Percentiles rank a stretch among this genome's conserved stretches.
Conservation (phyloP, 108 stramenopile species). For the Mediolabrus comicus region DNA sequence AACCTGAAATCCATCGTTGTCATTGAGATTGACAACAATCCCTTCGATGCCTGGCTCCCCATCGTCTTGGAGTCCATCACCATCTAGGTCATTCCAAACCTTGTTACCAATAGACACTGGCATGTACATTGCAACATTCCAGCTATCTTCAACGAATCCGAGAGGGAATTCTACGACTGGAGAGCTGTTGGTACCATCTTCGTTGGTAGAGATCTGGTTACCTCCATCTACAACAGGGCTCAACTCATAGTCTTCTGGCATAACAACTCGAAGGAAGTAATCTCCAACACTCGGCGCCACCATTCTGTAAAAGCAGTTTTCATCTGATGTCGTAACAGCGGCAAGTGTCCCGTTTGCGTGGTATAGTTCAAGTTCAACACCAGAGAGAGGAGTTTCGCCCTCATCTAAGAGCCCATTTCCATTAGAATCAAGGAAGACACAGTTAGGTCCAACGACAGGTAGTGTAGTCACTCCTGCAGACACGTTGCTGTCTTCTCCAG, state of each 20-base stretch:
- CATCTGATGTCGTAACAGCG: conserved; percentile 16
- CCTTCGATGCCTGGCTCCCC: conserved; percentile 30
- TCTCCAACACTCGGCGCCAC: conserved; percentile 3
- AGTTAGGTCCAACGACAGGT: conserved; percentile 25
- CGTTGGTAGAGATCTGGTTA: conserved; percentile 12
- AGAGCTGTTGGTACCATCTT: conserved; percentile 5
- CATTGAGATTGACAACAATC: conserved; percentile 23
- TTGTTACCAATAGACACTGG: conserved; percentile 24
- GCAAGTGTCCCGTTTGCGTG: background rate
- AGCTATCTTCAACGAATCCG: conserved; percentile 6
- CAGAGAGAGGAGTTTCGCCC: conserved; percentile 19
- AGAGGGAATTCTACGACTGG: background rate
- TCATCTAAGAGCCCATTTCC: conserved; percentile 33
- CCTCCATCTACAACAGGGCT: conserved; percentile 32
- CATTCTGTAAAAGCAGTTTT: conserved; percentile 20
- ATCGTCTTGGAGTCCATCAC: conserved; percentile 19
- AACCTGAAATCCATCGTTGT: conserved; percentile 14
- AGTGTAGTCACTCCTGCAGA: conserved; percentile 12
- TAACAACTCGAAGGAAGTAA: conserved; percentile 22
- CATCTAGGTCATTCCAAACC: conserved; percentile 31
- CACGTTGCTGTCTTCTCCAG: conserved; percentile 18
- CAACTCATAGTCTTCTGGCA: conserved; percentile 17
- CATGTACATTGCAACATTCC: conserved; percentile 14
- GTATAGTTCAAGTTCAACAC: conserved; percentile 17
- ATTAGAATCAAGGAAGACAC: conserved; percentile 23